phyloP scores from a whole-genome alignment of 2,329 filamentous ascomycete genomes.

The Pseudocercospora fuligena region DNA sequence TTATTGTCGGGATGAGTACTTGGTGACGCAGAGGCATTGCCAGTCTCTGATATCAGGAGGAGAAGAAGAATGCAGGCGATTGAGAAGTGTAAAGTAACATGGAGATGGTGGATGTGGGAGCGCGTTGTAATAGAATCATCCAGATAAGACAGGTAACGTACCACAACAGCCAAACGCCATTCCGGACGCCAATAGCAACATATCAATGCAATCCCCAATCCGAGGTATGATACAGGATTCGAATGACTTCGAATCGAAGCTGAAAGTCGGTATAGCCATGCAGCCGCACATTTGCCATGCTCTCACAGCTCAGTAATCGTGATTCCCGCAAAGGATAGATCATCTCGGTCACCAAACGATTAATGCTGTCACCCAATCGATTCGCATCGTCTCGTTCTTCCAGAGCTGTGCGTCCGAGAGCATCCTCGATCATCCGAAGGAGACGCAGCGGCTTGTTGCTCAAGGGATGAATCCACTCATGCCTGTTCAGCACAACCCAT shows the following conservation, averaged over 20 bases:
- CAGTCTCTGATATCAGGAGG: background rate
- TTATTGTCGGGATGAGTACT: background rate
- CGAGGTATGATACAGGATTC: constrained; percentile 9
- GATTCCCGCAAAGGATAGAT: constrained; percentile 10
- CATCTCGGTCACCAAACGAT: constrained; percentile 18
- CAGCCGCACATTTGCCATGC: constrained; percentile 25
- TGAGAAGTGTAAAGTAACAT: background rate
- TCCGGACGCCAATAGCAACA: background rate
- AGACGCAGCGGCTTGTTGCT: constrained; percentile 13
- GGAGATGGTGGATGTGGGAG: background rate
- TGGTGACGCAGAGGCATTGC: too few species aligned
- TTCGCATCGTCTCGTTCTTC: background rate
- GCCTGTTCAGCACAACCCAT: constrained; percentile 15
- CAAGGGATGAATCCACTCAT: constrained; percentile 19
- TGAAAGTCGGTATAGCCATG: constrained; percentile 28
- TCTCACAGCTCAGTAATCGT: constrained; percentile 17
- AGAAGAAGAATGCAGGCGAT: background rate
- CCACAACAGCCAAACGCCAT: constrained; percentile 3
- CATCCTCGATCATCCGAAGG: constrained; percentile 12
- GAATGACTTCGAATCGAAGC: constrained; percentile 26
- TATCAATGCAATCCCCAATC: background rate
- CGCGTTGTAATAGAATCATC: background rate
- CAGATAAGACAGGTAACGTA: background rate
- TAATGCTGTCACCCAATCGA: constrained; percentile 2
- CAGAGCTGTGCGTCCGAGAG: background rate